Conservation (phyloP, 2,329 filamentous ascomycete genomes). For the Camillea tinctor region DNA sequence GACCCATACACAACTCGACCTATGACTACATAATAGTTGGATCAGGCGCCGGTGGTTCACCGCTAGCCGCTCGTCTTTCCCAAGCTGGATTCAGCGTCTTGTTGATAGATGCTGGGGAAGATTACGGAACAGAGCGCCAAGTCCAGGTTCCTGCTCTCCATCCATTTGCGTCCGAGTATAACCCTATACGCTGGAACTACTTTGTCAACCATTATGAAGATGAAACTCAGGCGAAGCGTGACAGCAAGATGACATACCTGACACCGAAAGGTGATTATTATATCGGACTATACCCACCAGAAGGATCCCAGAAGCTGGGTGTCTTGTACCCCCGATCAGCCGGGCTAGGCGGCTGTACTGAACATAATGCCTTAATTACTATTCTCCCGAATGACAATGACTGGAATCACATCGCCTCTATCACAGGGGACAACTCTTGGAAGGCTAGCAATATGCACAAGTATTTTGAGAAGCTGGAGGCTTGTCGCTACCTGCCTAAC, state of each 20-base stretch:
- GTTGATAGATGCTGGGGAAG: constrained; percentile 58
- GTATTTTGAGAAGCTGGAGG: constrained; percentile 17
- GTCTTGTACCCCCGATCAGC: constrained; percentile 56
- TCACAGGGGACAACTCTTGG: constrained; percentile 28
- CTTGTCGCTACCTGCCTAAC: constrained; percentile 20
- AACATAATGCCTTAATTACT: constrained; percentile 20
- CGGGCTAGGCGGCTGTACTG: constrained; percentile 36
- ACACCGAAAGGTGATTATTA: constrained; percentile 50
- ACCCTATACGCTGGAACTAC: constrained; percentile 58
- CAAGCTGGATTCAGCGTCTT: constrained; percentile 55
- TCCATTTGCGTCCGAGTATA: constrained; percentile 52
- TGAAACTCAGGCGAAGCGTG: constrained; percentile 49
- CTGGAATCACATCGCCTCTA: constrained; percentile 39
- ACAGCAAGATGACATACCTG: constrained; percentile 58
- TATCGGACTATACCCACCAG: constrained; percentile 51
- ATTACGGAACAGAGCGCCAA: constrained; percentile 48
- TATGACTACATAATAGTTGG: constrained; percentile 65
- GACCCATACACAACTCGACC: not conserved
- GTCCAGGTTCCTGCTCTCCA: constrained; percentile 55
- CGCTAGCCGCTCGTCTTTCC: constrained; percentile 58
- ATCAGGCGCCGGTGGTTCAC: constrained; percentile 57
- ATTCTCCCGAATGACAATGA: constrained; percentile 44
- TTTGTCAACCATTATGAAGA: constrained; percentile 60
- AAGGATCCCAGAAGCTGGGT: constrained; percentile 48
- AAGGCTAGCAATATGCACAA: constrained; percentile 15